Percentiles rank a stretch among this genome's conserved stretches.
These are phyloP conservation scores for Colletotrichum simmondsii DNA, from an alignment of 2,329 filamentous ascomycete species.

Conservation along the genomic window DNA sequence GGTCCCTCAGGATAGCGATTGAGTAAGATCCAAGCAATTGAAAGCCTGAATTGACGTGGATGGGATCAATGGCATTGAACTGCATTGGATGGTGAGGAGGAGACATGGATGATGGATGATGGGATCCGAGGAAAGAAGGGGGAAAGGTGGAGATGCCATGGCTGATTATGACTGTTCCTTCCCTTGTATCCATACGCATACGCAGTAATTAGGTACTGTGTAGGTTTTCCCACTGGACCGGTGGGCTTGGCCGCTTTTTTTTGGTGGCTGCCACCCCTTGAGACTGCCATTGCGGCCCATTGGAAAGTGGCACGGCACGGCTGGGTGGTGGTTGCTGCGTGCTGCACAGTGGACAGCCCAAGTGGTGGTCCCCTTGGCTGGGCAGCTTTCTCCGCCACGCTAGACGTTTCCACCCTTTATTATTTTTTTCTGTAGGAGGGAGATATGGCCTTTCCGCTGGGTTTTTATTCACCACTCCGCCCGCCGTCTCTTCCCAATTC, in stretches of 20 bases:
- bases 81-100: not conserved
- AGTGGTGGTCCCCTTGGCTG: not conserved
- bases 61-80: not conserved
- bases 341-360: not conserved
- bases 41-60: not conserved
- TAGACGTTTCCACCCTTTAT: slow-evolving; percentile 24
- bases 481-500: not conserved
- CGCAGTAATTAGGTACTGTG: no score
- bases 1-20: not conserved
- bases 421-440: not conserved
- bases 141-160: slow-evolving; percentile 19
- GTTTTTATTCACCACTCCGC: slow-evolving; percentile 24
- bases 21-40: not conserved
- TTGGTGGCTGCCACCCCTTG: not conserved
- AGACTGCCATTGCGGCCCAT: not conserved
- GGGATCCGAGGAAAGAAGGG: not conserved
- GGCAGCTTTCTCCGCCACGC: slow-evolving; percentile 22
- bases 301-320: not conserved
- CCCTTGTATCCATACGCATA: not conserved
- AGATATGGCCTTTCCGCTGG: not conserved
- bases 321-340: not conserved
- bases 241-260: not conserved
- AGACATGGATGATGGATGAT: slow-evolving; percentile 1
- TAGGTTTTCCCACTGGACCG: not conserved
- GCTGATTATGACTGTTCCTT: slow-evolving; percentile 20